Evolutionary conservation across 2,329 filamentous ascomycete genomes (phyloP), one percentile per base, ranked within the genome.

Genomic region (Hypoxylon sp.): DNA sequence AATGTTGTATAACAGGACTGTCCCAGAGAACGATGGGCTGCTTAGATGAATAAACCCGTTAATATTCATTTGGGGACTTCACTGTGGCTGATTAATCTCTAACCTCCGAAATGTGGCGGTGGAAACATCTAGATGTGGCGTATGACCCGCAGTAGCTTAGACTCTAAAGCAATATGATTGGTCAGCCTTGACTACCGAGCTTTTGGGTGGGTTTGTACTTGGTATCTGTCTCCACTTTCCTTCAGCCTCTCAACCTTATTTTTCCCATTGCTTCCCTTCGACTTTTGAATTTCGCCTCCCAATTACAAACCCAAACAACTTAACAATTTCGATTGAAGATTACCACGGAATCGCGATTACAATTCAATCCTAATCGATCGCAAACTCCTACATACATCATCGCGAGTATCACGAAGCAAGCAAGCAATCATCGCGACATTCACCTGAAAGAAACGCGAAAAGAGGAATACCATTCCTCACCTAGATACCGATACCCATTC

Each of bases 41-140:
- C 4, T 43, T 43, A 45, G 34, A 53, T 43, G 50, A 53, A 53
- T 53, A 53, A 53, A 2, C 51, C 21, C 37, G 37, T 54, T 45
- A 23, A 43, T 30, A 2, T 2, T 9, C 5, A 23, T 58, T 5
- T 4, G 16, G 9, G 16, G 32, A 34, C 11, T 5, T 16, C 14
- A 50, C 45, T 62, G 59, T 62, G 59, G 59, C 59, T 62, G 34
- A 56, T 27, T 7, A 63, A 54, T 34, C 16, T 30, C n/a, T 23
- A 16, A 16, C 14, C 5, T 34, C 5, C 37, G 9, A n/a, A 41
- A 39, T 48, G 67, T 67, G 63, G 67, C 63, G 48, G 56, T 69
- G 41, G 67, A 69, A 69, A 29, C 25, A 67, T 67, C 67, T 58
- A 69, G 64, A 62, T 61, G 67, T 69, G 67, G 67, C 67, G 55